Conservation (phyloP, 2,329 filamentous ascomycete genomes). For the Colletotrichum costaricense region DNA sequence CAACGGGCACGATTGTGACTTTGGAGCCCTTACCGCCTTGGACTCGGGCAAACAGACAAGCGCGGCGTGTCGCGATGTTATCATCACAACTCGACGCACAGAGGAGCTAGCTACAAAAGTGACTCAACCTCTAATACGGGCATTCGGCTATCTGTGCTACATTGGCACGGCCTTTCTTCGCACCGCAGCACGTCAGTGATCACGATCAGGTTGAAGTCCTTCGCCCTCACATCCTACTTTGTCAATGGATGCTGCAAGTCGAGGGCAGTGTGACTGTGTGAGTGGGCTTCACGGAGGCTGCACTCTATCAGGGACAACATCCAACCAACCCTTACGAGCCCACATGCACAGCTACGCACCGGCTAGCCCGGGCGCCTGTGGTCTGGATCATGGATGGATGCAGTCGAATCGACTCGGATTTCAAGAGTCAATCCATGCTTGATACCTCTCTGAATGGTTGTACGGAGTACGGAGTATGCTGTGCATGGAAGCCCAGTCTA, state of each 20-base stretch:
- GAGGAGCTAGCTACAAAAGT: neutral
- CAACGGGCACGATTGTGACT: neutral
- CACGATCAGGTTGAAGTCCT: constrained; percentile 7
- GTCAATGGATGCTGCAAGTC: neutral
- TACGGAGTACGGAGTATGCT: neutral
- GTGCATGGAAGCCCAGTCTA: constrained; percentile 12
- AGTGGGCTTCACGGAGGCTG: constrained; percentile 9
- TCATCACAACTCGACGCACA: neutral
- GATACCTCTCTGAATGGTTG: neutral
- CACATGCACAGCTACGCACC: constrained; percentile 3
- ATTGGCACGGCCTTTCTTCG: neutral
- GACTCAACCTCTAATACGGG: constrained; percentile 17
- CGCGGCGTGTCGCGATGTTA: neutral
- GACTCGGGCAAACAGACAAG: constrained; percentile 16
- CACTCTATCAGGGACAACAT: constrained; percentile 21
- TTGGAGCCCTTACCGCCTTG: constrained; percentile 6
- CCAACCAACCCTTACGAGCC: neutral
- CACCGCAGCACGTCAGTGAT: neutral
- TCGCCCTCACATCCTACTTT: neutral
- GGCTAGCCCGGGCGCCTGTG: constrained; percentile 18
- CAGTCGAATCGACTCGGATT: neutral
- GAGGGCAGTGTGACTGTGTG: constrained; percentile 21
- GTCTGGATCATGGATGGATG: constrained; percentile 29
- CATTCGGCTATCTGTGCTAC: constrained; percentile 11
- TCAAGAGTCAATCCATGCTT: neutral